Evolutionary conservation across 2,329 filamentous ascomycete genomes (phyloP).

Genomic region (Colletotrichum tabaci): DNA sequence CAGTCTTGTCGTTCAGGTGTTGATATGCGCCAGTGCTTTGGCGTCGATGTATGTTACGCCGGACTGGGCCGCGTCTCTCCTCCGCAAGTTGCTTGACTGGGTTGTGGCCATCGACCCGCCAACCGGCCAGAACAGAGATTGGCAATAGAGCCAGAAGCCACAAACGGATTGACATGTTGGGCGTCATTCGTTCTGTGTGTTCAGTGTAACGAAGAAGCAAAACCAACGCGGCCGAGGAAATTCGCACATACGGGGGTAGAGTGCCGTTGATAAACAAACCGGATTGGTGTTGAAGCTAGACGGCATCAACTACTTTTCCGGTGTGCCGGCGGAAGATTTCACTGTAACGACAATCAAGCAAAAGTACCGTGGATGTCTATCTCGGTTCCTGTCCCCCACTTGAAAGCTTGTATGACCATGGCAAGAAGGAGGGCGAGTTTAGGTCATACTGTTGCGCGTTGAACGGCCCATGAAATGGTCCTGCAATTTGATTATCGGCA

Average conservation of each 20-base stretch:
- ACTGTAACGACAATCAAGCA: background rate
- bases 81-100: slow-evolving; percentile 16
- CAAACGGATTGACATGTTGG: background rate
- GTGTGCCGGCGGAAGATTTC: background rate
- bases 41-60: slow-evolving; percentile 9
- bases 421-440: background rate
- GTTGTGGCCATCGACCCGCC: slow-evolving; percentile 25
- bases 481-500: background rate
- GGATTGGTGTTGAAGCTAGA: background rate
- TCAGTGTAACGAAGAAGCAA: background rate
- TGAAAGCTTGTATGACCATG: background rate
- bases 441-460: background rate
- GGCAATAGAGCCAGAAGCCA: slow-evolving; percentile 24
- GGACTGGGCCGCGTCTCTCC: background rate
- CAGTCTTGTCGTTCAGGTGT: slow-evolving; percentile 18
- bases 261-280: background rate
- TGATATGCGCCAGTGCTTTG: slow-evolving; percentile 26
- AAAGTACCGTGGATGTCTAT: background rate
- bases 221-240: rapidly evolving
- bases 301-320: too few species aligned
- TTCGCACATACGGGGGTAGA: background rate
- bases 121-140: slow-evolving; percentile 20
- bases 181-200: background rate
- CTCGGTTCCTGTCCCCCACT: background rate
- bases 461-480: background rate